Evolutionary conservation across 257 asterid species (phyloP), one percentile per base, ranked within the genome.

Genomic region (Oldenlandia corymbosa): DNA sequence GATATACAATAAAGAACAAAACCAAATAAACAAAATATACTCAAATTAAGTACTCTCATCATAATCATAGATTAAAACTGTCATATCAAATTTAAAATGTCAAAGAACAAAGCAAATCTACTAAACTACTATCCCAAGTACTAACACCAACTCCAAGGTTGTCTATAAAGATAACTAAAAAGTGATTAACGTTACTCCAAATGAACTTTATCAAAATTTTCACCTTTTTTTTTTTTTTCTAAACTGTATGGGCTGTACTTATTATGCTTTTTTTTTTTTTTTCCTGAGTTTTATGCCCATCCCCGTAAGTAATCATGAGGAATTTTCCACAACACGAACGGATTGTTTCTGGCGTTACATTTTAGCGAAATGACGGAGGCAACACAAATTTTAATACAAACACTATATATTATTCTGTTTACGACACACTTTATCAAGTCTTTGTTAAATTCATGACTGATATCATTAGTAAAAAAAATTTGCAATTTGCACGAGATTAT

Each of bases 221-320:
- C 50, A 27, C 5, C 39, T 17, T 27, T 26, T 6, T 17, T 20
- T 60, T 60, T 57, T n/a, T 21, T 18, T 17, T 21, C 56, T 39
- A n/a, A n/a, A n/a, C 62, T 41, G 45, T 61, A 14, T 61, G 62
- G 41, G 57, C 58, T 51, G 68, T 60, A 60, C 62, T 60, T 60
- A 10, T n/a, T n/a, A n/a, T n/a, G n/a, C n/a, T n/a, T n/a, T n/a
- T n/a, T n/a, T n/a, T n/a, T n/a, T n/a, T n/a, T n/a, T n/a, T n/a
- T n/a, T n/a, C n/a, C n/a, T n/a, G n/a, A n/a, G 67, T 62, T 24
- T 36, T 62, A 20, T 50, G 56, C 63, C 68, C 63, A 69, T 60
- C 68, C 17, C 63, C 39, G 4, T 60, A n/a, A n/a, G 56, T 55
- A 54, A 41, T 66, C 27, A 54, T 66, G 49, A 66, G 26, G n/a